A percentile compares a stretch with the other conserved stretches of the same genome.
phyloP scores from a whole-genome alignment of 768 basidiomycete species.

The Pisolithus orientalis region DNA sequence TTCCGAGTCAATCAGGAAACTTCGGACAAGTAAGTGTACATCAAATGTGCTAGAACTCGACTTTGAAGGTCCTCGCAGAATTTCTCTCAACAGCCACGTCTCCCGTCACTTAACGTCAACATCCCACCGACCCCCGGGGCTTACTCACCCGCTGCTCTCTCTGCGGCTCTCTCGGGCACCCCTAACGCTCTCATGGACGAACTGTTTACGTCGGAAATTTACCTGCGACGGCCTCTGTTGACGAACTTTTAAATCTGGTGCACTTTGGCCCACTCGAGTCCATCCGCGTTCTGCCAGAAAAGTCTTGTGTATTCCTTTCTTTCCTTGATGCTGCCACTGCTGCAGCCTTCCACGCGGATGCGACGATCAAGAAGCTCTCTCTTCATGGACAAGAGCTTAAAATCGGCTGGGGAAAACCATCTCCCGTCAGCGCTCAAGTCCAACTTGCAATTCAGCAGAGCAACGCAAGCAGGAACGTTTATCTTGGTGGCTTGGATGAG shows the following conservation, averaged over 20 bases:
- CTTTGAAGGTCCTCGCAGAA: constrained; percentile 26
- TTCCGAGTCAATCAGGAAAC: constrained; percentile 59
- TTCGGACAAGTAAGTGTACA: constrained; percentile 51
- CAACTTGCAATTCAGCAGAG: constrained; percentile 84
- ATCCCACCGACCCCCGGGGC: constrained; percentile 68
- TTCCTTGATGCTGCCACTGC: constrained; percentile 93
- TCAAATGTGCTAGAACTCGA: background rate
- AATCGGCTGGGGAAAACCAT: constrained; percentile 98
- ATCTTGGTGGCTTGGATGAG: constrained; percentile 91
- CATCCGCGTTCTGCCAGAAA: constrained; percentile 92
- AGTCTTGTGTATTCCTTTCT: constrained; percentile 95
- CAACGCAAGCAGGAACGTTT: constrained; percentile 94
- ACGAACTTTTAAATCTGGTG: constrained; percentile 95
- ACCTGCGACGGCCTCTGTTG: constrained; percentile 91
- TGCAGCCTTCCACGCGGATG: constrained; percentile 96
- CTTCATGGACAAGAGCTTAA: constrained; percentile 95
- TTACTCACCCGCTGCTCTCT: constrained; percentile 75
- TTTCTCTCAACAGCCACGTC: constrained; percentile 42
- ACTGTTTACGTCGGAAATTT: constrained; percentile 98
- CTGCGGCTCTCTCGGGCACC: constrained; percentile 59
- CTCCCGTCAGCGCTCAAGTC: constrained; percentile 80
- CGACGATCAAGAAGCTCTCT: constrained; percentile 87
- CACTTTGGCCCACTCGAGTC: constrained; percentile 96
- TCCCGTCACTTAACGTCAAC: constrained; percentile 58
- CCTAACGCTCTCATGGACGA: constrained; percentile 56